Evolutionary conservation across 805 yeast genomes (phyloP).

Genomic region (Barnettozyma californica): DNA sequence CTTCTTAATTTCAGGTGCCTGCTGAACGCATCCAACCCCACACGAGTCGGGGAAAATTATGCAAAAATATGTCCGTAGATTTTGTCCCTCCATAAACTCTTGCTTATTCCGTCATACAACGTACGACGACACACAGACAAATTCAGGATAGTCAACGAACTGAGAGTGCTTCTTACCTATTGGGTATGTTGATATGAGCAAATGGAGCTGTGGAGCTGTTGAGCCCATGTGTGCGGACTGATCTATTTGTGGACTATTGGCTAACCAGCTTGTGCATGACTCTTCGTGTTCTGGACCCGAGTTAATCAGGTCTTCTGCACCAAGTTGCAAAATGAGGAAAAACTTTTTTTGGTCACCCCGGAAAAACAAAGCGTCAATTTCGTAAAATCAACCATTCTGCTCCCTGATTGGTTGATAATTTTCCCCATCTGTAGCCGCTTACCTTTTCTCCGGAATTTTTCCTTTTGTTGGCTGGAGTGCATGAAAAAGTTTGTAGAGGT

Average conservation of each 20-base stretch:
- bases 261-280: neutral
- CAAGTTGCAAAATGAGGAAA: neutral
- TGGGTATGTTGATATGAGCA: no score
- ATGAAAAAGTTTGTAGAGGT: neutral
- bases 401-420: neutral
- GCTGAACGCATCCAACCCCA: neutral
- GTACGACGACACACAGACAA: no score
- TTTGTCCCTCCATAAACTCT: neutral
- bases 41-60: neutral
- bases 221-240: no score
- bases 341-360: neutral
- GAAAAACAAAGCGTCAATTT: neutral
- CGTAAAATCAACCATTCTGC: neutral
- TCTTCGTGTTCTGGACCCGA: neutral
- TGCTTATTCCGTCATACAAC: no score
- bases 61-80: neutral
- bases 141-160: no score
- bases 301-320: neutral
- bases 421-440: neutral
- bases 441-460: neutral
- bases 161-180: no score
- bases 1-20: neutral
- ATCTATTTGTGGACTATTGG: no score
- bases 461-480: slow-evolving; percentile 2
- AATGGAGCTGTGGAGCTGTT: no score